These are phyloP conservation scores for Porodaedalea pini DNA, from an alignment of 1,284 basidiomycete genomes.

Conservation along the genomic window DNA sequence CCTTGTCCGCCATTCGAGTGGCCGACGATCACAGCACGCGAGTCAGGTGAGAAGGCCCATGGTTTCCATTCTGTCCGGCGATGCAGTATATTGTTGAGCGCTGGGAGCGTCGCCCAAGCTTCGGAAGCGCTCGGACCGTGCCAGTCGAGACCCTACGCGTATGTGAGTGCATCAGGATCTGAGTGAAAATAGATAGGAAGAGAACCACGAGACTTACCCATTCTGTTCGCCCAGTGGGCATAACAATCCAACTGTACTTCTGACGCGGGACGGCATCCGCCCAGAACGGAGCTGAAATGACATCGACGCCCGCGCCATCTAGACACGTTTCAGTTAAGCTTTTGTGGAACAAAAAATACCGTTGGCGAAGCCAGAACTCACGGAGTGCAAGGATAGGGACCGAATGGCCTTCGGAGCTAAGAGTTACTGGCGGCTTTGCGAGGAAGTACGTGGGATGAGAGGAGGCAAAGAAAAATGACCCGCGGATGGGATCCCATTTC, in stretches of 20 bases:
- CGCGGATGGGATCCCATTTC: constrained; percentile 40
- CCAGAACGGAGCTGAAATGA: constrained; percentile 55
- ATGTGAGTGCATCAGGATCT: not conserved
- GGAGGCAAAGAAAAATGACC: constrained; percentile 55
- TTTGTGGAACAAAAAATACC: not conserved
- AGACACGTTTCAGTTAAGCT: not conserved
- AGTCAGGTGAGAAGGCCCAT: constrained; percentile 39
- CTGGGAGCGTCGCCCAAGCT: constrained; percentile 53
- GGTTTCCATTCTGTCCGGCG: constrained; percentile 36
- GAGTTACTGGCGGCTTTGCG: constrained; percentile 48
- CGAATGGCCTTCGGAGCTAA: constrained; percentile 23
- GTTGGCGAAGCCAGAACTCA: constrained; percentile 34
- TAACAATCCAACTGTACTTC: constrained; percentile 61
- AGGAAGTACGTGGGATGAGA: constrained; percentile 57
- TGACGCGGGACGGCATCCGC: constrained; percentile 55
- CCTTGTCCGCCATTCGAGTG: constrained; percentile 96
- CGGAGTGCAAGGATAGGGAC: constrained; percentile 70
- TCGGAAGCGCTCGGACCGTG: constrained; percentile 71
- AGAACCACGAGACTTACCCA: constrained; percentile 48
- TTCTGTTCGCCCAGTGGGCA: constrained; percentile 68
- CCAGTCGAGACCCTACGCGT: constrained; percentile 76
- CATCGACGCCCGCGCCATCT: constrained; percentile 82
- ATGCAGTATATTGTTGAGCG: constrained; percentile 46
- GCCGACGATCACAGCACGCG: constrained; percentile 64
- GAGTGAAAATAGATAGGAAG: not conserved